Base-by-base conservation (phyloP, 345 rosid species). In the Arabidopsis suecica region DNA sequence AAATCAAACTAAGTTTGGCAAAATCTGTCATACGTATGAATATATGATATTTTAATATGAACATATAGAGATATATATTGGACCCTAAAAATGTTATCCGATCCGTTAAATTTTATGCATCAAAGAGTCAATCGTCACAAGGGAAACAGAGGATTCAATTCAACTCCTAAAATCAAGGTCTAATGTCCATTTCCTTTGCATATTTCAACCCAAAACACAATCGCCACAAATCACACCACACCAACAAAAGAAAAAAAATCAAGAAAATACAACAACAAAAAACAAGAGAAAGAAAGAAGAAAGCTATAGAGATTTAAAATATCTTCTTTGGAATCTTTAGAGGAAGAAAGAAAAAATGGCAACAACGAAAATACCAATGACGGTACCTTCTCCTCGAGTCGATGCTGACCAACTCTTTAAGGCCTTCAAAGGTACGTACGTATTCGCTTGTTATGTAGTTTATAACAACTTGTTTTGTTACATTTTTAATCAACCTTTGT, bases 391-490 rank as follows among this genome's bases (percentile, higher is more conserved):
- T 6, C 70, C 86, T 2, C 84, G 90, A 7, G 88, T 86, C 6
- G 93, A 88, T 68, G 86, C 85, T 53, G 79, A 71, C 62, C 84
- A 84, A 23, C 85, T 88, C 61, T 78, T 76, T 40, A 81, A 78
- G 23, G 90, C 93, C 69, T 88, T 88, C 72, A 83, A 86, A 83
- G 93, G 93, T 85, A 50, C 14, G 22, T 23, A 28, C 23, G 7
- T 23, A 22, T 49, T 32, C 1, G 1, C 6, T 49, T 36, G 12
- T 33, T 60, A 53, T 20, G 3, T 53, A 61, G 14, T 38, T 48
- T 16, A 30, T 18, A 59, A 20, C 51, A 20, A 20, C 3, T 44
- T 22, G 0, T 23, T 28, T 33, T 11, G n/a, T 13, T 42, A 59
- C 62, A 28, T 23, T 61, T 34, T 45, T 7, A 1, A 23, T 12